A percentile compares a stretch with the other conserved stretches of the same genome.
These are phyloP conservation scores for Myotisia sp. DNA, from an alignment of 2,329 filamentous ascomycete genomes.

Conservation along the genomic window DNA sequence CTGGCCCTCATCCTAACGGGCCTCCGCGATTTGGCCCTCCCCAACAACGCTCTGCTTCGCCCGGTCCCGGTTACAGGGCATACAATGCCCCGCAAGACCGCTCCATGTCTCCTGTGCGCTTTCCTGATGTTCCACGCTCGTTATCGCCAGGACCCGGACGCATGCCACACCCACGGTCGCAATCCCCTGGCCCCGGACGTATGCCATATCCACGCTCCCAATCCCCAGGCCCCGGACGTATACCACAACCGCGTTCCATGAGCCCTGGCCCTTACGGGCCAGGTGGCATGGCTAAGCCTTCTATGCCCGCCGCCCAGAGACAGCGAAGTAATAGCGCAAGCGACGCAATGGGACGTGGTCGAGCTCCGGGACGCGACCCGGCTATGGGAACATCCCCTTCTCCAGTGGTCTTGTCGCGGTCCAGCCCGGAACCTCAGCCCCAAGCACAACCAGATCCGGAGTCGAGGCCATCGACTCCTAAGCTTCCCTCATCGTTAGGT, in stretches of 20 bases:
- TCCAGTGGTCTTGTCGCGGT: slow-evolving; percentile 2
- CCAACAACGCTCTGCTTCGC: slow-evolving; percentile 22
- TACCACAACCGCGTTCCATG: slow-evolving; percentile 30
- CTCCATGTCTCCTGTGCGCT: slow-evolving; percentile 20
- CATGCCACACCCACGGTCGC: slow-evolving; percentile 5
- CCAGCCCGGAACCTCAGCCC: slow-evolving; percentile 2
- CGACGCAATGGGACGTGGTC: slow-evolving; percentile 14
- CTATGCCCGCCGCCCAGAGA: slow-evolving; percentile 25
- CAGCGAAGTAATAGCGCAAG: slow-evolving; percentile 33
- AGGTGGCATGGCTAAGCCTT: slow-evolving; percentile 28
- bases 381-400: background rate
- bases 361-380: slow-evolving; percentile 9
- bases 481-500: slow-evolving; percentile 25
- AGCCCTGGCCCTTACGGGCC: slow-evolving; percentile 33
- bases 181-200: slow-evolving; percentile 19
- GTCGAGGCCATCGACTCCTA: slow-evolving; percentile 5
- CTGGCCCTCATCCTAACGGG: slow-evolving; percentile 8
- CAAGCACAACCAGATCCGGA: background rate
- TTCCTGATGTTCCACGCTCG: slow-evolving; percentile 13
- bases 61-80: slow-evolving; percentile 18
- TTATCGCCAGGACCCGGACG: slow-evolving; percentile 20
- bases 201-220: slow-evolving; percentile 29
- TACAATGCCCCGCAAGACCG: slow-evolving; percentile 17
- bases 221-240: slow-evolving; percentile 34
- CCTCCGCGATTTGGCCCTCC: slow-evolving; percentile 20